Conservation (phyloP, 2,329 filamentous ascomycete species). For the Apiospora kogelbergensis region DNA sequence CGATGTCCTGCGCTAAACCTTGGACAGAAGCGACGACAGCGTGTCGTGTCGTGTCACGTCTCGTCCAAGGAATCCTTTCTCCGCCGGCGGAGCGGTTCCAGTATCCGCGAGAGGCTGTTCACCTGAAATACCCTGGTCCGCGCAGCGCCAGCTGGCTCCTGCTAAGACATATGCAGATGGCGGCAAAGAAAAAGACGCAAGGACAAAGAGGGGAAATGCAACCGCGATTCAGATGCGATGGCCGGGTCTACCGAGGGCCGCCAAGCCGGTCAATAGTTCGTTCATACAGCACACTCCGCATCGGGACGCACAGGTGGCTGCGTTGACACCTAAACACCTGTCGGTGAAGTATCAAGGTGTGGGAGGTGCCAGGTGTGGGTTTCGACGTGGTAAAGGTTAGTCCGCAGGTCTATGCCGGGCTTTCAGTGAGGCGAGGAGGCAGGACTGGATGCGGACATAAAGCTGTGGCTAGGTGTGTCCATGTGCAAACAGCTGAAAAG, state of each 20-base stretch:
- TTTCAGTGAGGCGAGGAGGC: not conserved
- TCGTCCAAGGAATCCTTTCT: not conserved
- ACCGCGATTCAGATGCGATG: not conserved
- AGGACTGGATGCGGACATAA: not conserved
- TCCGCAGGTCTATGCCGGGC: not conserved
- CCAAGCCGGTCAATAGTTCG: not conserved
- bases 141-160: conserved; percentile 1
- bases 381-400: not conserved
- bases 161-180: not conserved
- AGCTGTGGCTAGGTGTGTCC: not conserved
- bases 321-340: not conserved
- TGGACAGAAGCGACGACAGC: conserved; percentile 3
- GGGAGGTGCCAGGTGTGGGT: not conserved
- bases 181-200: not conserved
- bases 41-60: not conserved
- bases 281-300: not conserved
- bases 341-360: not conserved
- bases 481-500: not conserved
- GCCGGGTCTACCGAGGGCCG: not conserved
- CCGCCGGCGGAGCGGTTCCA: not conserved
- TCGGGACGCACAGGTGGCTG: not conserved
- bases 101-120: not conserved
- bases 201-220: not conserved
- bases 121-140: not conserved
- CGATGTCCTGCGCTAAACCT: not conserved